Base-by-base conservation (phyloP, 495 filamentous ascomycete genomes). In the Penicillium maclennaniae region DNA sequence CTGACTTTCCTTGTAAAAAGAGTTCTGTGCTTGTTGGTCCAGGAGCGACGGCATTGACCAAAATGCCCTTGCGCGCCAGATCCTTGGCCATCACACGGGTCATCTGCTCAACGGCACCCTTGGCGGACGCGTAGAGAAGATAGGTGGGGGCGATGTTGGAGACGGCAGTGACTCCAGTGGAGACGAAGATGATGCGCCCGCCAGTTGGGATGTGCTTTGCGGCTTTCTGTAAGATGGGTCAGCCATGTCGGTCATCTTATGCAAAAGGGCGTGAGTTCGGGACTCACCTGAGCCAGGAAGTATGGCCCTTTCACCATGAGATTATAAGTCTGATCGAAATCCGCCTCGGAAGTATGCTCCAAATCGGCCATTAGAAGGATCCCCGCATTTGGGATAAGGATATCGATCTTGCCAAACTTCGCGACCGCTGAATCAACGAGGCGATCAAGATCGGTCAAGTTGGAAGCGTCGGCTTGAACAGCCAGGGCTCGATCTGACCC, bases 61-160 rank as follows among this genome's bases (percentile, higher is more conserved):
- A 64, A 53, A 89, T 84, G 0, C 77, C 78, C 50, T 79, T 80
- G 8, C 72, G 64, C 6, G 74, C 85, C 38, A 89, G 75, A 43
- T 87, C 84, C 63, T 88, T 88, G 41, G 80, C 73, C 40, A 87
- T 63, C 14, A 81, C 72, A 7, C 84, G 77, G 0, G 78, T 76
- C 73, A 89, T 83, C 61, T 88, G 84, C 61, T 89, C 83, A 42
- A 89, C 77, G 6, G 87, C 83, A 45, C 84, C 87, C 58, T 89
- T 89, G 48, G 78, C 81, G 0, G 78, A 68, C 27, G 69, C 68
- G 60, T 89, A 89, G 26, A 85, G 69, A 31, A 87, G 72, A 55
- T 87, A 87, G 3, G 65, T 61, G 2, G 85, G 81, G n/a, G 71
- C 67, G 9, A 88, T 72, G 1, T 56, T 68, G 0, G 70, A 74